phyloP scores from a whole-genome alignment of 306 rosid species.

The Hylodesmum podocarpum region DNA sequence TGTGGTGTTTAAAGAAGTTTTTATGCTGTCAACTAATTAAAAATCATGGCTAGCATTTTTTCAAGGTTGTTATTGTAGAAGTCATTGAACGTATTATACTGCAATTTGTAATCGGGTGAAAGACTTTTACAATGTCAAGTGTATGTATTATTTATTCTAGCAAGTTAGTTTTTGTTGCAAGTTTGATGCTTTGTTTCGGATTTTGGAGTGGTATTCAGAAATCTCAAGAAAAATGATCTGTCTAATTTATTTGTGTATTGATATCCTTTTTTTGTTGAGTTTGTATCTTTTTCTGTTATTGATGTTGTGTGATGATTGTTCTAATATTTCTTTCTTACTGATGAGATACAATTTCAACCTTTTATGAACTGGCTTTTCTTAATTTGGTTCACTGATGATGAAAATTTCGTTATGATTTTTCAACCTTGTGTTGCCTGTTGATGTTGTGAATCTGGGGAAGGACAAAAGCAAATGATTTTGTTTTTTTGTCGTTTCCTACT shows the following conservation, averaged over 20 bases:
- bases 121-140: background rate
- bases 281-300: background rate
- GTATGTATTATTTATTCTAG: background rate
- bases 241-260: background rate
- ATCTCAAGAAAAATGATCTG: slow-evolving; percentile 9
- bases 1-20: background rate
- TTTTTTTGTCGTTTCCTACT: slow-evolving; percentile 3
- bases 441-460: slow-evolving; percentile 9
- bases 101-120: background rate
- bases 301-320: slow-evolving; percentile 26
- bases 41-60: background rate
- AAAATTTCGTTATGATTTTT: background rate
- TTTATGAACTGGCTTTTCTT: background rate
- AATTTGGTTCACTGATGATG: slow-evolving; percentile 14
- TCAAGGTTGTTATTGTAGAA: background rate
- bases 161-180: background rate
- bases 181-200: slow-evolving; percentile 17
- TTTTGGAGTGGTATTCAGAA: slow-evolving; percentile 1
- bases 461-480: slow-evolving; percentile 18
- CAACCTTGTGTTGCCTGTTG: background rate
- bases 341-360: background rate
- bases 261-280: background rate
- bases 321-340: background rate
- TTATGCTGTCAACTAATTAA: background rate
- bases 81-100: background rate